Evolutionary conservation across 495 filamentous ascomycete genomes (phyloP), one percentile per base, ranked within the genome.

Genomic region (Trypethelium eluteriae): DNA sequence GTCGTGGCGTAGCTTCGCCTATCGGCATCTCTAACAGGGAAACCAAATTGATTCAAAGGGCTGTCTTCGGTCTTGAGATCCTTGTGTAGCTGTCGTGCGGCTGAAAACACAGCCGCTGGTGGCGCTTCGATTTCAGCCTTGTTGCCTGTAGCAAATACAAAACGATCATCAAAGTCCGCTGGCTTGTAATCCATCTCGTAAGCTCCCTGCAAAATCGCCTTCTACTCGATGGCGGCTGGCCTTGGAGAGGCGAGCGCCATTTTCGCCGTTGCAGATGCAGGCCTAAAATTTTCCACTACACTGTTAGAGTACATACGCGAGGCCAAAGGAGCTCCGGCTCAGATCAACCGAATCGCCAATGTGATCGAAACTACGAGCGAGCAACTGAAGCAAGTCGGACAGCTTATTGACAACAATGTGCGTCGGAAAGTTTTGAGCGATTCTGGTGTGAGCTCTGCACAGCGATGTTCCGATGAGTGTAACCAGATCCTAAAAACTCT

Each of bases 311-410:
- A 59, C 14, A 18, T 59, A 4, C 53, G 53, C 53, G 32, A 59
- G 11, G 53, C 18, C 3, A 18, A 32, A 34, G 53, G 36, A 5
- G 53, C 53, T 7, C 53, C 53, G 14, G 53, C 53, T 7, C 53
- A 32, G 6, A 59, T 59, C n/a, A 34, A 36, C 6, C 53, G 53
- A 18, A 18, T 59, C 32, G 53, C 11, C 6, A 59, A 36, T 14
- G 53, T 59, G 18, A 59, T 59, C 18, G 53, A 59, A 7, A 59
- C 53, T 36, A 59, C 53, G 53, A 59, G 53, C 32, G 53, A 36
- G 53, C 53, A 59, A 59, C 53, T 59, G 32, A 59, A 34, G 36
- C 11, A 59, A 36, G 53, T 59, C 53, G 53, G 53, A 5, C 11
- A 34, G 14, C 53, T 59, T 14, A 36, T 59, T 9, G 3, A 18